Percentiles rank a stretch among this genome's conserved stretches.
Conservation (phyloP, 768 basidiomycete species). For the Sistotremastrum niveocremeum region DNA sequence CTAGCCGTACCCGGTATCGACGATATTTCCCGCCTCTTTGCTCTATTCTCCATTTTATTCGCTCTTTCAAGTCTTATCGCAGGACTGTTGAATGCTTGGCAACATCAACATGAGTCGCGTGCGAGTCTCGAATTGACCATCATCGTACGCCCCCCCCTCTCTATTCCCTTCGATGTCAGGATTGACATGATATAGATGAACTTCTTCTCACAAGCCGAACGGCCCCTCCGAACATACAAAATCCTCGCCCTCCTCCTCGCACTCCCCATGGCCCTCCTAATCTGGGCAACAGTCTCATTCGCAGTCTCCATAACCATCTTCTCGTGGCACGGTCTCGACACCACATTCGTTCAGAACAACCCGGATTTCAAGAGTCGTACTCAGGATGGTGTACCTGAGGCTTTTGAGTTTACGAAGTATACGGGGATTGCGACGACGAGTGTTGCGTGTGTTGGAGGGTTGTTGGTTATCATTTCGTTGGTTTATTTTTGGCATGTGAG, state of each 20-base stretch:
- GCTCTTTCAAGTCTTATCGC: constrained; percentile 1
- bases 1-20: constrained; percentile 6
- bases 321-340: constrained; percentile 1
- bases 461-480: neutral
- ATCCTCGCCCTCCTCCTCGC: constrained; percentile 3
- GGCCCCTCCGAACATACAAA: constrained; percentile 1
- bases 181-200: constrained; percentile 1
- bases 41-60: neutral
- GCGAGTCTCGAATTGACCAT: constrained; percentile 1
- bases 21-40: neutral
- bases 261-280: constrained; percentile 3
- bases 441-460: neutral
- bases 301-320: constrained; percentile 2
- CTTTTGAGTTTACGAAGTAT: neutral
- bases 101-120: constrained; percentile 1
- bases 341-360: neutral
- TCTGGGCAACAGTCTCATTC: constrained; percentile 3
- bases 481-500: neutral
- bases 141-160: neutral
- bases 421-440: neutral
- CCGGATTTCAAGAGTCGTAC: neutral
- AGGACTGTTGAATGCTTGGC: constrained; percentile 3
- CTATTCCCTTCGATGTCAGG: neutral
- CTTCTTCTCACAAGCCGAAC: constrained; percentile 2
- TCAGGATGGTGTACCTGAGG: no score